Evolutionary conservation across 225 moss, liverwort and hornwort species (phyloP).

Genomic region (Bryoerythrophyllum caledonicum): DNA sequence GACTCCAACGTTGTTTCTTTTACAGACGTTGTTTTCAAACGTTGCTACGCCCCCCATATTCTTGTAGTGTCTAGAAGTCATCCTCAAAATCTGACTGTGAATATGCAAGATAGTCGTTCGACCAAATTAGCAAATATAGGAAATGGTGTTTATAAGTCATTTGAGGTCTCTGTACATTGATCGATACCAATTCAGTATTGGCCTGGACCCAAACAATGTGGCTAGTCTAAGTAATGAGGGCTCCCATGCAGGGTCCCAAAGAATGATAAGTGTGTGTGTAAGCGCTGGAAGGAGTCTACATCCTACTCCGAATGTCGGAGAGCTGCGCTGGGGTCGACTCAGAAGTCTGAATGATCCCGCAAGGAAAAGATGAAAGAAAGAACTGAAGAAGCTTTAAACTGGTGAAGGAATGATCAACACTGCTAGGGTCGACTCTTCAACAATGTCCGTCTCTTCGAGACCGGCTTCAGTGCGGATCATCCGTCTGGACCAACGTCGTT

Average conservation of each 20-base stretch:
- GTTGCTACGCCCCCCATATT: too few relatives aligned
- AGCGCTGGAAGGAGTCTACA: too few relatives aligned
- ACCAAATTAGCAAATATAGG: too few relatives aligned
- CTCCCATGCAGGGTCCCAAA: conserved; percentile 1
- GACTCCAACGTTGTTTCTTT: too few relatives aligned
- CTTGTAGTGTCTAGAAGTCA: too few relatives aligned
- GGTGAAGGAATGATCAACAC: neutral
- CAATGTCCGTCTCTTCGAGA: neutral
- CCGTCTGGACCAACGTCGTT: neutral
- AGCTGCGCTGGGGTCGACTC: neutral
- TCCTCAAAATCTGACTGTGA: too few relatives aligned
- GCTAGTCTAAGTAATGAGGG: neutral
- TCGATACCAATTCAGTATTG: neutral
- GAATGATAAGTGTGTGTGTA: neutral
- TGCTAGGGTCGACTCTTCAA: neutral
- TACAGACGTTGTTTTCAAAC: too few relatives aligned
- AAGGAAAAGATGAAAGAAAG: neutral
- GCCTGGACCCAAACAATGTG: neutral
- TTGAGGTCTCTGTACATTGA: too few relatives aligned
- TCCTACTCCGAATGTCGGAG: neutral
- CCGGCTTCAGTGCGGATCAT: too few relatives aligned
- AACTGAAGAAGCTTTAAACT: neutral
- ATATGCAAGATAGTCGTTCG: too few relatives aligned
- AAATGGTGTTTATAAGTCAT: too few relatives aligned
- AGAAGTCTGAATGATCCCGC: neutral